phyloP scores from a whole-genome alignment of 2,329 filamentous ascomycete species.

The Paraconiothyrium sp. region DNA sequence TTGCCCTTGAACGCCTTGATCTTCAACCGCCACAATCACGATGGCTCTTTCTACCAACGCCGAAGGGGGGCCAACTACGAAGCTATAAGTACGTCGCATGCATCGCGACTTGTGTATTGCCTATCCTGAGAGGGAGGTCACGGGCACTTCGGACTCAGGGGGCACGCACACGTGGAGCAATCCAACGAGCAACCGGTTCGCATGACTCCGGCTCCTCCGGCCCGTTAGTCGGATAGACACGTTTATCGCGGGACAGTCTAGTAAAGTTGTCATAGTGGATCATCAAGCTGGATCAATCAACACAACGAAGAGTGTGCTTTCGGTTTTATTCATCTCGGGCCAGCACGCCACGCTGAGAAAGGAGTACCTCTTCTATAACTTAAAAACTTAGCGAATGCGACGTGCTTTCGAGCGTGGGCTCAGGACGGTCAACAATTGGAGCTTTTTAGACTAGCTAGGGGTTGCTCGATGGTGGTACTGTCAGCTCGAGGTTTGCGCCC shows the following conservation, averaged over 20 bases:
- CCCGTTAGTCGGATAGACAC: neutral
- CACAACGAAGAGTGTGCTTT: too few species aligned
- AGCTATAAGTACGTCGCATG: neutral
- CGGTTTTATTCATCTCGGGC: too few species aligned
- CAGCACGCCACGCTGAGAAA: too few species aligned
- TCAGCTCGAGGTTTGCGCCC: too few species aligned
- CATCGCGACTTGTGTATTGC: neutral
- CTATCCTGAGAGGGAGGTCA: slow-evolving; percentile 4
- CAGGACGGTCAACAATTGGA: too few species aligned
- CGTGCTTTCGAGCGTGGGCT: too few species aligned
- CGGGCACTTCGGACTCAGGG: neutral
- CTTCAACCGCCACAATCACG: neutral
- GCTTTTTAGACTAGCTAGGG: too few species aligned
- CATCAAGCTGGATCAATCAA: too few species aligned
- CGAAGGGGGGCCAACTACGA: neutral
- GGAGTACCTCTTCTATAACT: too few species aligned
- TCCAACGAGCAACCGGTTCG: neutral
- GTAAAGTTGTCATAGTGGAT: slow-evolving; percentile 5
- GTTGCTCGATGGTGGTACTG: too few species aligned
- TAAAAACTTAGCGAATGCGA: too few species aligned
- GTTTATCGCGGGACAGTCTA: neutral
- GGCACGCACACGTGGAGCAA: neutral
- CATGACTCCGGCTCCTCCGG: slow-evolving; percentile 9
- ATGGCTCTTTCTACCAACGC: neutral
- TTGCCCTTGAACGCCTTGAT: neutral